Percentiles rank a stretch among this genome's conserved stretches.
Evolutionary conservation across 225 moss, liverwort and hornwort genomes (phyloP).

Genomic region (Pseudoscleropodium purum): DNA sequence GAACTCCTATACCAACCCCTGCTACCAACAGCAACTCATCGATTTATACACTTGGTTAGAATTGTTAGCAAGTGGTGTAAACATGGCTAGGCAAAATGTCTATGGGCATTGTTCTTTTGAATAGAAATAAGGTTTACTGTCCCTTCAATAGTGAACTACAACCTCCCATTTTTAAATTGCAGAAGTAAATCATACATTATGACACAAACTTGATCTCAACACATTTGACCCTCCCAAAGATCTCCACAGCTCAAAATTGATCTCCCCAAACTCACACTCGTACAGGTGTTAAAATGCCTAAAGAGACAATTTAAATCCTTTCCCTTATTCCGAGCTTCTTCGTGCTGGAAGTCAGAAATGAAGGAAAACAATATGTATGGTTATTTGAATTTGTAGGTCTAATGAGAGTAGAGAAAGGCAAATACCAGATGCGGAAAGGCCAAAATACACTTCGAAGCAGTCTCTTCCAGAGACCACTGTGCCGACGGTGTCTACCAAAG

Average conservation of each 20-base stretch:
- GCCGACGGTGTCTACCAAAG: slow-evolving; percentile 37
- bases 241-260: not conserved
- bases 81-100: not conserved
- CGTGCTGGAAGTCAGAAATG: not conserved
- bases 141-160: not conserved
- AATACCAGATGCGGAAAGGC: slow-evolving; percentile 47
- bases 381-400: not conserved
- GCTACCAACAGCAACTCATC: not conserved
- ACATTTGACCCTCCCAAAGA: not conserved
- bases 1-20: not conserved
- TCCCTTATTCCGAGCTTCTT: not conserved
- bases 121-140: not conserved
- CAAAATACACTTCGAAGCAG: slow-evolving; percentile 45
- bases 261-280: not conserved
- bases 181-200: not conserved
- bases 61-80: not conserved
- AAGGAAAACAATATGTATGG: not conserved
- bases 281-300: not conserved
- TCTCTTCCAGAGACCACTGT: slow-evolving; percentile 26
- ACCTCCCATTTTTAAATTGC: not conserved
- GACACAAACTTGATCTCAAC: not conserved
- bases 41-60: not conserved
- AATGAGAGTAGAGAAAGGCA: not conserved
- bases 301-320: not conserved
- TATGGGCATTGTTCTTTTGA: not conserved